Percentiles rank a stretch among this genome's conserved stretches.
These are phyloP conservation scores for Macaranga tanarius DNA, from an alignment of 441 rosid genomes.

Conservation along the genomic window DNA sequence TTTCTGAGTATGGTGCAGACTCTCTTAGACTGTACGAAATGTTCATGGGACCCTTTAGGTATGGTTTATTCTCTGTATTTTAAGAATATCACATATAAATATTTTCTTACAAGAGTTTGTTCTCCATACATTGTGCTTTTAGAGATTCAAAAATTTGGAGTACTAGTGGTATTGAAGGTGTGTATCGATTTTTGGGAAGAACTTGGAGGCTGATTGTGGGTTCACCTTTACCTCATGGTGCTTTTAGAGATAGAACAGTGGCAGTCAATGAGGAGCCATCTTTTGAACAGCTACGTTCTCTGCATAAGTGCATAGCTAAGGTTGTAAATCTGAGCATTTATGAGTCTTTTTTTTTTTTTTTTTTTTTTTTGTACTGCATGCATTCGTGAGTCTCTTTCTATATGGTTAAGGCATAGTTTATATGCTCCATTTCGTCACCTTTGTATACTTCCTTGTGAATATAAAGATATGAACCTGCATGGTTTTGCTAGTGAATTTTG, in stretches of 20 bases:
- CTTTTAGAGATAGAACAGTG: constrained; percentile 62
- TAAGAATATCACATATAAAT: background rate
- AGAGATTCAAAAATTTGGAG: constrained; percentile 98
- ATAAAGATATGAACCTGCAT: background rate
- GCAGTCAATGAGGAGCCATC: constrained; percentile 67
- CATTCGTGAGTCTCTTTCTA: background rate
- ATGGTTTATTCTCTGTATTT: constrained; percentile 5
- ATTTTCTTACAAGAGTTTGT: constrained; percentile 9
- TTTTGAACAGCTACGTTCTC: constrained; percentile 62
- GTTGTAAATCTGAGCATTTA: constrained; percentile 31
- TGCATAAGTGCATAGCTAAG: constrained; percentile 93
- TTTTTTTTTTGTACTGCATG: too few relatives aligned
- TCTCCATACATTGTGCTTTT: constrained; percentile 28
- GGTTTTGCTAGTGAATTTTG: background rate
- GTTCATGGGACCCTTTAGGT: constrained; percentile 99
- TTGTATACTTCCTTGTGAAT: background rate
- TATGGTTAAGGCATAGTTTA: background rate
- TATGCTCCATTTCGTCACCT: background rate
- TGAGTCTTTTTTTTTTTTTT: background rate
- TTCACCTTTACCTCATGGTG: constrained; percentile 54
- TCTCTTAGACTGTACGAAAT: constrained; percentile 94
- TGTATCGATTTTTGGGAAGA: constrained; percentile 84
- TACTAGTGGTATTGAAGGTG: constrained; percentile 96
- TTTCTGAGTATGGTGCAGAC: constrained; percentile 84
- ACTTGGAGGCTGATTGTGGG: constrained; percentile 90